A percentile compares a stretch with the other conserved stretches of the same genome.
phyloP scores from a whole-genome alignment of 139 green algal genomes.

The Dunaliella primolecta region DNA sequence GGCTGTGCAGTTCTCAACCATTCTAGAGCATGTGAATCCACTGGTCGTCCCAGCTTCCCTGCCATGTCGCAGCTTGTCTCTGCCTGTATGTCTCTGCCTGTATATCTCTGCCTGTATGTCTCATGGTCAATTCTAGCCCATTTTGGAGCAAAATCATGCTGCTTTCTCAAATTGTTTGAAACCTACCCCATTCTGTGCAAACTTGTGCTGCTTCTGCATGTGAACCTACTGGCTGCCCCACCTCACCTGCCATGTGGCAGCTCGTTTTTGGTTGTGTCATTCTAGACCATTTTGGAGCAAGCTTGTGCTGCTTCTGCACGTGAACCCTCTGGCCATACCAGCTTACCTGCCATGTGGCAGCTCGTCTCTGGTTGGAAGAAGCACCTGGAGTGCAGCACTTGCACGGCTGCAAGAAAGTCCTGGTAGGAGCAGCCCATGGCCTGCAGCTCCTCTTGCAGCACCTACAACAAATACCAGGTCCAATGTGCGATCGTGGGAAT shows the following conservation, averaged over 20 bases:
- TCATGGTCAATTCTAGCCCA: no score
- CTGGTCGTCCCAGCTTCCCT: background rate
- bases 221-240: background rate
- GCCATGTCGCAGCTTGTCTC: constrained; percentile 20
- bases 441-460: constrained; percentile 23
- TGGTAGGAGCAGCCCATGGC: constrained; percentile 23
- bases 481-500: background rate
- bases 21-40: no score
- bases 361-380: constrained; percentile 32
- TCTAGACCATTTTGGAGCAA: no score
- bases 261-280: constrained; percentile 12
- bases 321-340: background rate
- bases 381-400: constrained; percentile 51
- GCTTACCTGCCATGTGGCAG: constrained; percentile 29
- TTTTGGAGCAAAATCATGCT: no score
- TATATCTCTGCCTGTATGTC: no score
- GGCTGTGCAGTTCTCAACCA: no score
- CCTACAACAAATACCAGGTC: background rate
- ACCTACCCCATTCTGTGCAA: background rate
- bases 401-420: constrained; percentile 45
- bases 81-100: no score
- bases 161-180: no score
- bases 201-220: background rate
- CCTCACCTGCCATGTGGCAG: constrained; percentile 24
- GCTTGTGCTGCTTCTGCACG: background rate